phyloP scores from a whole-genome alignment of 306 rosid species.

The Hylodesmum podocarpum region DNA sequence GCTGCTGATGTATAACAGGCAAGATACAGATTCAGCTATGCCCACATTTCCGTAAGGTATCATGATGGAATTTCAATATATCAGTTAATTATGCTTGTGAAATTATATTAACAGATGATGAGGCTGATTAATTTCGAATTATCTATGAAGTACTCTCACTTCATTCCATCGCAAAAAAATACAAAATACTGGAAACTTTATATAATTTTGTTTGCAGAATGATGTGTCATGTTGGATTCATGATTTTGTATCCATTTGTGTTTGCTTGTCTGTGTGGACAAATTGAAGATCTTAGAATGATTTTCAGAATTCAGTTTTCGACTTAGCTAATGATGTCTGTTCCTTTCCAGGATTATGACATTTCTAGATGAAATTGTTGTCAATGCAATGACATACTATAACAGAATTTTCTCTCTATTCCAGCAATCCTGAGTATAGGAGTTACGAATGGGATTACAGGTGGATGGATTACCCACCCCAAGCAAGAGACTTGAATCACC shows the following conservation, averaged over 20 bases:
- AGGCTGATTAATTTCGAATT: neutral
- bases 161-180: neutral
- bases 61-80: conserved; percentile 8
- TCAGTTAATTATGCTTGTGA: conserved; percentile 10
- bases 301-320: conserved; percentile 10
- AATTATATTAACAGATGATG: neutral
- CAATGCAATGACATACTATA: neutral
- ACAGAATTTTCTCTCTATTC: conserved; percentile 15
- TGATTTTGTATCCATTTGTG: neutral
- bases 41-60: neutral
- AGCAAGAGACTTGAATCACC: conserved; percentile 62
- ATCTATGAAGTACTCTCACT: neutral
- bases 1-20: conserved; percentile 18
- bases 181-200: neutral
- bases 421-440: conserved; percentile 58
- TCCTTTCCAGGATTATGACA: conserved; percentile 16
- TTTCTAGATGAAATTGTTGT: conserved; percentile 28
- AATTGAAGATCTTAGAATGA: neutral
- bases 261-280: neutral
- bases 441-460: conserved; percentile 86
- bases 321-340: conserved; percentile 2
- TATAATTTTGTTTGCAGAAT: neutral
- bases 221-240: neutral
- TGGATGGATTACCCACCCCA: conserved; percentile 92
- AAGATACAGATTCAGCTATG: neutral